Percentiles rank a stretch among this genome's conserved stretches.
Conservation (phyloP, 768 basidiomycete genomes). For the Amyloporia xantha region DNA sequence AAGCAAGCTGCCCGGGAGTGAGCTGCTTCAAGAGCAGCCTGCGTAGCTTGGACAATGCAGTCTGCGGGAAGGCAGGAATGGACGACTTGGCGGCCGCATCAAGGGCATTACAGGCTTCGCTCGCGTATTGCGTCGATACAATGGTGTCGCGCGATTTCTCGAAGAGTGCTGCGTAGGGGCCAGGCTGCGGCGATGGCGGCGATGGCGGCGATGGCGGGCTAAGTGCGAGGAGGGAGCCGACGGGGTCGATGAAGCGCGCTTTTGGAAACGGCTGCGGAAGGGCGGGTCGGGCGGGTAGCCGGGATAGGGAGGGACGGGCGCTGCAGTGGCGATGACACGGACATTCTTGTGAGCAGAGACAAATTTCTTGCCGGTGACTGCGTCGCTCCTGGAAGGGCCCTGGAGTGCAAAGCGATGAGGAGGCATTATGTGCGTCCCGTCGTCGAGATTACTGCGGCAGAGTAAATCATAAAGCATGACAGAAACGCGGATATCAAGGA, state of each 20-base stretch:
- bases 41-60: constrained; percentile 46
- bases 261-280: constrained; percentile 65
- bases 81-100: constrained; percentile 46
- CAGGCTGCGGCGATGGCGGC: constrained; percentile 9
- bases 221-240: constrained; percentile 48
- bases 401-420: constrained; percentile 50
- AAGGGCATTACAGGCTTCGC: constrained; percentile 48
- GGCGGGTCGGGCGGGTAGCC: constrained; percentile 62
- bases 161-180: constrained; percentile 21
- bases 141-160: constrained; percentile 49
- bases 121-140: constrained; percentile 55
- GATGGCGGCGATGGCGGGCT: neutral
- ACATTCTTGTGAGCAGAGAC: constrained; percentile 64
- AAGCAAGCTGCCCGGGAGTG: constrained; percentile 42
- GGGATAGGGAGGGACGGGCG: constrained; percentile 61
- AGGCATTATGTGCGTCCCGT: constrained; percentile 65
- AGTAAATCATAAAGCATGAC: neutral
- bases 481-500: neutral
- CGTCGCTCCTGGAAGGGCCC: constrained; percentile 10
- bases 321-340: constrained; percentile 61
- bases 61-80: constrained; percentile 60
- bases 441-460: constrained; percentile 59
- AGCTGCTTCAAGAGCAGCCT: constrained; percentile 32
- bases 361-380: no score
- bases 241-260: constrained; percentile 58